Conservation (phyloP, 1,284 basidiomycete species). For the Naganishia sp. region DNA sequence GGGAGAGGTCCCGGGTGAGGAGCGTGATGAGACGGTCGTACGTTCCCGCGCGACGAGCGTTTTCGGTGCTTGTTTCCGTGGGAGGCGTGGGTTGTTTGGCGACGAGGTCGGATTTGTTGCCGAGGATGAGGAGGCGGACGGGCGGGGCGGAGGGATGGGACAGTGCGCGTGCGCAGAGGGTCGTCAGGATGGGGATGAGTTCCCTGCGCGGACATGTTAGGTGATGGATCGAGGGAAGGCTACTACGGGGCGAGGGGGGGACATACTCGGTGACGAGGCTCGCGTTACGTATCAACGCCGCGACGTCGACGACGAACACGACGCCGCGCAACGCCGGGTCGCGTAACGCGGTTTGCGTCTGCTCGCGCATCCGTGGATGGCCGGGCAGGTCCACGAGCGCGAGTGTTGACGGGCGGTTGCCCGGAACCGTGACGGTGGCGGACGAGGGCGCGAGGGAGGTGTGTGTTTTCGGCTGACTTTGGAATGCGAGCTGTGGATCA, state of each 20-base stretch:
- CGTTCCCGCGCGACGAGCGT: slow-evolving; percentile 37
- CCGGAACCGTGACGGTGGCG: slow-evolving; percentile 40
- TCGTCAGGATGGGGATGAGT: slow-evolving; percentile 46
- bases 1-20: slow-evolving; percentile 51
- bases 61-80: slow-evolving; percentile 31
- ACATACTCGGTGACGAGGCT: slow-evolving; percentile 50
- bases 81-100: slow-evolving; percentile 37
- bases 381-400: slow-evolving; percentile 50
- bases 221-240: too few relatives aligned
- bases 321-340: slow-evolving; percentile 40
- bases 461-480: slow-evolving; percentile 44
- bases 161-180: slow-evolving; percentile 37
- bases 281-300: slow-evolving; percentile 45
- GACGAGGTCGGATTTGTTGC: slow-evolving; percentile 51
- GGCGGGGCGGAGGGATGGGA: slow-evolving; percentile 35
- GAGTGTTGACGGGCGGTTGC: slow-evolving; percentile 32
- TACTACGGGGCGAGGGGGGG: neutral
- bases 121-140: slow-evolving; percentile 46
- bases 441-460: slow-evolving; percentile 45
- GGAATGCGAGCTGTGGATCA: slow-evolving; percentile 42
- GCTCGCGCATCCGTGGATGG: slow-evolving; percentile 51
- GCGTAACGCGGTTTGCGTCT: slow-evolving; percentile 40
- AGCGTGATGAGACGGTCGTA: slow-evolving; percentile 45
- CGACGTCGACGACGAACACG: slow-evolving; percentile 52
- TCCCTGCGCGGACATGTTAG: slow-evolving; percentile 38